These are phyloP conservation scores for Daucus carota DNA, from an alignment of 129 eudicot species.

Conservation along the genomic window DNA sequence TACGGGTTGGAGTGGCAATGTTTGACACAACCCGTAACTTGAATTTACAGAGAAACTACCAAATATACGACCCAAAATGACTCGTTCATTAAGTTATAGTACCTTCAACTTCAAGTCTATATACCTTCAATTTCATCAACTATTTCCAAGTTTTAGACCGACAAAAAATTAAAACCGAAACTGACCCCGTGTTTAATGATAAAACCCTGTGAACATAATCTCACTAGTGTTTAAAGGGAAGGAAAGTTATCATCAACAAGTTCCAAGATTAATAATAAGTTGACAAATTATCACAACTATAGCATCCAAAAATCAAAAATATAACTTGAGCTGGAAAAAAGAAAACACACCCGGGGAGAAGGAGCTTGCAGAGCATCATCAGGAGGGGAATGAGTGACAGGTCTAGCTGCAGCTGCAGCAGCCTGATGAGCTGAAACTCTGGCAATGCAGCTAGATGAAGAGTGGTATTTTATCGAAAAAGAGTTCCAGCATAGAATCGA, in stretches of 20 bases:
- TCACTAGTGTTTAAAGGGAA: too few species aligned
- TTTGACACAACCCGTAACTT: neutral
- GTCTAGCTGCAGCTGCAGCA: neutral
- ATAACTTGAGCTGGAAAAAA: too few species aligned
- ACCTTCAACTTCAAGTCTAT: neutral
- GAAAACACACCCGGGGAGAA: neutral
- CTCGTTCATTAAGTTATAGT: too few species aligned
- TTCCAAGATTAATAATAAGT: neutral
- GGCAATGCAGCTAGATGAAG: neutral
- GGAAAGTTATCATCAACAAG: neutral
- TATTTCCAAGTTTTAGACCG: neutral
- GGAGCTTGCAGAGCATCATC: neutral
- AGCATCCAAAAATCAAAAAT: too few species aligned
- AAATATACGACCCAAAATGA: neutral
- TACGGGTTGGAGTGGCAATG: neutral
- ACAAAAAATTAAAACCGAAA: neutral
- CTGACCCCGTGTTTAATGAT: too few species aligned
- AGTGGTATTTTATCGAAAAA: neutral
- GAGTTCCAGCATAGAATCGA: neutral
- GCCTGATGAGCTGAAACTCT: slow-evolving; percentile 2
- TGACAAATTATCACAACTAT: neutral
- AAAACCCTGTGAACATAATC: neutral
- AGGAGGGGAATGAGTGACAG: neutral
- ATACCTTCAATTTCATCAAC: neutral
- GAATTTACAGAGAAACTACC: too few species aligned